Evolutionary conservation across 2,329 filamentous ascomycete genomes (phyloP).

Genomic region (Trichoderma atrobrunneum): DNA sequence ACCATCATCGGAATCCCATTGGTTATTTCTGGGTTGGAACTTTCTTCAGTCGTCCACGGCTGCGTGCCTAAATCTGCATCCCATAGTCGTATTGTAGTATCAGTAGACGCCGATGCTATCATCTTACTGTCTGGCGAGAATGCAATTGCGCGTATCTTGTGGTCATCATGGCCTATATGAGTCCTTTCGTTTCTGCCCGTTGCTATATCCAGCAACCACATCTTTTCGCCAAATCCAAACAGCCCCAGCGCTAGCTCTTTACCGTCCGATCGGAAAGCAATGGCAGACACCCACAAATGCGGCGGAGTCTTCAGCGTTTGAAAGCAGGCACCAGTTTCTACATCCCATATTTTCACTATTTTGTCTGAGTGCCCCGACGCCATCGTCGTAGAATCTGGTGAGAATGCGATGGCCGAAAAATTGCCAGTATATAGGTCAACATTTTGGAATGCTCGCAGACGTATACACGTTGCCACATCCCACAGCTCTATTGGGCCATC

Average conservation of each 20-base stretch:
- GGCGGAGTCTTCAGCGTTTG: not conserved
- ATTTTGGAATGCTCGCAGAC: not conserved
- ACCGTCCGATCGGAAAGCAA: not conserved
- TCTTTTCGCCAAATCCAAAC: too few relatives aligned
- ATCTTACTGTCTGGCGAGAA: not conserved
- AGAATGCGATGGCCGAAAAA: too few relatives aligned
- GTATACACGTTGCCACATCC: not conserved
- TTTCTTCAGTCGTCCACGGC: not conserved
- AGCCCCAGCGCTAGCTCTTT: too few relatives aligned
- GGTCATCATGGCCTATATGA: accelerated
- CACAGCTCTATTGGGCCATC: not conserved
- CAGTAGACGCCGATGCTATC: not conserved
- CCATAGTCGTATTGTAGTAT: not conserved
- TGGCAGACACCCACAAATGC: not conserved
- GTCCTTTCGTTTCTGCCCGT: not conserved
- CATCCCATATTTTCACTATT: not conserved
- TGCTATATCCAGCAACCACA: not conserved
- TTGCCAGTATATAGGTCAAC: too few relatives aligned
- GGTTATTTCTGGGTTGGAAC: too few relatives aligned
- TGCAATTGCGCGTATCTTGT: not conserved
- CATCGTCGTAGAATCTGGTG: not conserved
- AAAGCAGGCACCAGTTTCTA: not conserved
- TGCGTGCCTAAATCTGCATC: not conserved
- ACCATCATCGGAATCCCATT: too few relatives aligned
- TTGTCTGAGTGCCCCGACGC: not conserved